Evolutionary conservation across 108 stramenopile genomes (phyloP), one percentile per base, ranked within the genome.

Genomic region (Pseudonitzschia delicatissima): DNA sequence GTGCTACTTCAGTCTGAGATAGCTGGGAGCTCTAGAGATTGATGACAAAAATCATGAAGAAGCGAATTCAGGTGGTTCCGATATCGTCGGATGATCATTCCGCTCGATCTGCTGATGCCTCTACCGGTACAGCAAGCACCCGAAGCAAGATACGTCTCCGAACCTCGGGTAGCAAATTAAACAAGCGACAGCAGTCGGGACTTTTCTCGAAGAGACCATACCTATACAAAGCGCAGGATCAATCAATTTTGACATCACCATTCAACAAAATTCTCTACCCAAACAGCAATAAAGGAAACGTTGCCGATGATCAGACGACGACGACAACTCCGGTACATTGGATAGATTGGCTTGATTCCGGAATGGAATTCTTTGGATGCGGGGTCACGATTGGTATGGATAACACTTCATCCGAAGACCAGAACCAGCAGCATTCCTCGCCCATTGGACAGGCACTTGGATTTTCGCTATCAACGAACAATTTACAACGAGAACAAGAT

Each of bases 341-440:
- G 68, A 62, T 77, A 45, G 68, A 77, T 45, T 77, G 69, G 74
- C 62, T 76, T 4, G 74, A 68, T 9, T 47, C 28, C 13, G 60
- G 66, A 31, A 64, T 76, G 44, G 74, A 76, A n/a, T 68, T 77
- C 57, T 70, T 77, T 53, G 76, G 76, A 20, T 76, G 74, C 34
- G 73, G 67, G 18, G 51, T 20, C 12, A 17, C 21, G 2, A n/a
- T n/a, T n/a, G n/a, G n/a, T n/a, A n/a, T n/a, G n/a, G n/a, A n/a
- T n/a, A n/a, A n/a, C n/a, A 33, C 27, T 9, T 0, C 18, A 6
- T 20, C 17, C 62, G 12, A 21, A 42, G 47, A 62, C 26, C 12
- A 32, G 26, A 34, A 21, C 26, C 27, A 23, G 2, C 11, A 47
- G 48, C 7, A 18, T 23, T 12, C 37, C 11, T 57, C 57, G 57